These are phyloP conservation scores for Colletotrichum sp. DNA, from an alignment of 2,329 filamentous ascomycete species.

Conservation along the genomic window DNA sequence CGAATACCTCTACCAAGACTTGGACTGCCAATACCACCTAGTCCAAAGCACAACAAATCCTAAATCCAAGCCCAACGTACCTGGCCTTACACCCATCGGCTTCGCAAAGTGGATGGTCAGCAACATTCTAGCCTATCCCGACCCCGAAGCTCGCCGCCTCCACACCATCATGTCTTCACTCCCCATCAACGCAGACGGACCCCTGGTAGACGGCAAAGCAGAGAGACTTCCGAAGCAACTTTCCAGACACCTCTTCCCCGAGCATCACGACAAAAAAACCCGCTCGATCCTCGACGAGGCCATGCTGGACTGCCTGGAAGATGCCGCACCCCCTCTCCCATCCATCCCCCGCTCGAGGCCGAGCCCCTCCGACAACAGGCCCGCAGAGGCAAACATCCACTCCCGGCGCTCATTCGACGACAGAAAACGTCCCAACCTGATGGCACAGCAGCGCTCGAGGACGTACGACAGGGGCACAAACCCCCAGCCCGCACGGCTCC, in stretches of 20 bases:
- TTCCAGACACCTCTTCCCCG: slow-evolving; percentile 74
- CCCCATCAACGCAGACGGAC: slow-evolving; percentile 62
- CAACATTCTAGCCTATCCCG: slow-evolving; percentile 77
- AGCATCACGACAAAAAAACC: slow-evolving; percentile 57
- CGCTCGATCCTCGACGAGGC: slow-evolving; percentile 66
- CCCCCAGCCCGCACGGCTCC: neutral
- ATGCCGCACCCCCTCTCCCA: neutral
- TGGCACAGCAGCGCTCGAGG: neutral
- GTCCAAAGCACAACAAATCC: slow-evolving; percentile 54
- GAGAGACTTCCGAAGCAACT: slow-evolving; percentile 83
- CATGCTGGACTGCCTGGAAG: slow-evolving; percentile 50
- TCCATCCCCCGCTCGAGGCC: neutral
- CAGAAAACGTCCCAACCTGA: neutral
- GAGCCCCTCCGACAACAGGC: neutral
- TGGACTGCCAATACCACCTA: slow-evolving; percentile 68
- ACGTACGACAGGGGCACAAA: neutral
- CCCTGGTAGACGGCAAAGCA: slow-evolving; percentile 62
- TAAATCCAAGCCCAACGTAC: slow-evolving; percentile 61
- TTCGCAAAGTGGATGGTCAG: slow-evolving; percentile 75
- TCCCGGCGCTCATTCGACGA: neutral
- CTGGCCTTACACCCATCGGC: slow-evolving; percentile 69
- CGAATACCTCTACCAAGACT: slow-evolving; percentile 59
- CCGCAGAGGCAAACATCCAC: neutral
- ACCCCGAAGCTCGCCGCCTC: slow-evolving; percentile 74
- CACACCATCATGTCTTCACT: slow-evolving; percentile 71